Base-by-base conservation (phyloP, 2,329 filamentous ascomycete genomes). In the Monilinia fructigena region DNA sequence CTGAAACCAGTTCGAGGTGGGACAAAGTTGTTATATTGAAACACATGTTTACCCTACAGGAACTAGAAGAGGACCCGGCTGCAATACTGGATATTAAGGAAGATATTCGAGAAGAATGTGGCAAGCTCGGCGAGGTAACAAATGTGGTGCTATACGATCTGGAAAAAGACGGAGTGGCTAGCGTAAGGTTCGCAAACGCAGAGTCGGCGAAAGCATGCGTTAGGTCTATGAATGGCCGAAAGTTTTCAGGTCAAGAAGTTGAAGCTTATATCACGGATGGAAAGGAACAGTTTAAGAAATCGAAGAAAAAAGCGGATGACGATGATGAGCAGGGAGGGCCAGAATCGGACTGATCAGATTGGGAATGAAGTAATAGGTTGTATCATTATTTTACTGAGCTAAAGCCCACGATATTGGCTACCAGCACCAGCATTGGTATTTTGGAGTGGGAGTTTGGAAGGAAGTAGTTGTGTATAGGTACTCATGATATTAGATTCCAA, bases 71-170 rank as follows among this genome's bases (percentile, higher is more conserved):
- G 75, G 93, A 98, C 74, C 87, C 91, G 2, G 87, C 88, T 0
- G 91, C 90, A 1, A 84, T 96, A 68, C 81, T 96, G 48, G 94
- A 98, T 70, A 96, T 98, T 80, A 96, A 96, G 76, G 90, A 97
- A 76, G 95, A 99, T 76, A 91, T 98, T 66, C 86, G 91, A 55
- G 92, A 97, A 61, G 93, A 97, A 78, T 96, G 92, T 77, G 83
- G 86, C 67, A 96, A 96, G 79, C 81, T 95, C 18, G 95, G 95
- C 3, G 83, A 89, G 31, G 92, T 98, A 47, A 96, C 93, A 42
- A 97, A 96, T 75, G 91, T 98, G 52, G 88, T 95, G 3, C 81
- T 99, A 20, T 99, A 90, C 76, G 95, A 99, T 76, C 83, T 89
- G 70, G 96, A 99, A 78, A 80, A 85, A 4, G 90, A 92, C 0